Evolutionary conservation across 1,139 yeast genomes (phyloP), one percentile per base, ranked within the genome.

Genomic region (Hemisphaericaspora lyxosophila): DNA sequence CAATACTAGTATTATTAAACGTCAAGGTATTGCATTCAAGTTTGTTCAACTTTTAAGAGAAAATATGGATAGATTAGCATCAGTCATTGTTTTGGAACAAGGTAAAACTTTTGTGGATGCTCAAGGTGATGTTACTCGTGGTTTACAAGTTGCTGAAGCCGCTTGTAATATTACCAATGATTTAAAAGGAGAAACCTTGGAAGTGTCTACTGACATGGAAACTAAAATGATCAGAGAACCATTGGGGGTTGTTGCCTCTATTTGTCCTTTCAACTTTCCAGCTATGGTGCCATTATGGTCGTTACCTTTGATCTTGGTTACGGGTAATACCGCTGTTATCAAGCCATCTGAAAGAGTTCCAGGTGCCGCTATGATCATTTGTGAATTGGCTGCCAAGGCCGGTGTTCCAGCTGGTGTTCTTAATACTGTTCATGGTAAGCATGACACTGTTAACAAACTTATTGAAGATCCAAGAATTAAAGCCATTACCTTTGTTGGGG

Each of bases 201-300:
- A 83, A 59, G 89, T 85, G 22, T 74, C 88, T 35, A 66, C 71
- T 26, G 85, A 83, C 54, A 85, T 85, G 90, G 90, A 83, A 62
- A 83, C 94, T 34, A 80, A 82, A 51, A 82, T 84, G 80, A 71
- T 81, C 51, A 75, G 92, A 50, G 78, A 73, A 52, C 78, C 78
- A 22, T 60, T 73, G 43, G 87, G 87, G 14, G 85, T 82, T 15
- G 74, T 80, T 43, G 86, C 82, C 6, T 82, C 86, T 17, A 82
- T 82, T 49, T 78, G 83, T 51, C 88, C 88, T n/a, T 79, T 79
- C 63, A 82, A 82, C 64, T 82, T 84, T 75, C 92, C 92, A 20
- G 92, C 89, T 31, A 84, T 85, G 92, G 86, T 85, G 43, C 94
- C 94, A 26, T 69, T 85, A 50, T 85, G 94, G 94, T 79, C 89